These are phyloP conservation scores for Torulaspora delbrueckii DNA, from an alignment of 805 yeast species.

Conservation along the genomic window DNA sequence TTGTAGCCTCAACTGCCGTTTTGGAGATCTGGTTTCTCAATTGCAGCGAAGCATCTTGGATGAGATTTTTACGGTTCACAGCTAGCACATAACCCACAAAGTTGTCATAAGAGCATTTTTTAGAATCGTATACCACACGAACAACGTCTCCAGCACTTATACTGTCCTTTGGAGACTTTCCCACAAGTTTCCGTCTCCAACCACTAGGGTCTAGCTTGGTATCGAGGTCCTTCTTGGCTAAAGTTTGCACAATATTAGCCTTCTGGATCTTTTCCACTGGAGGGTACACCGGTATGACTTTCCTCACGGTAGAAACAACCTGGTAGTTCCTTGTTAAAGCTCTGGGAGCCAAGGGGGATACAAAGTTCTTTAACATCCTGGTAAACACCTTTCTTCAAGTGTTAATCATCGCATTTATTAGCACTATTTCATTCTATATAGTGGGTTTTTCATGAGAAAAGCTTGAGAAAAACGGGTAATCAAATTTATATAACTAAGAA, in stretches of 20 bases:
- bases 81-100: constrained; percentile 78
- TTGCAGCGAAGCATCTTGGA: constrained; percentile 61
- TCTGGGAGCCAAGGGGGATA: not conserved
- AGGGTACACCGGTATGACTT: constrained; percentile 32
- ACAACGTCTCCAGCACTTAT: constrained; percentile 80
- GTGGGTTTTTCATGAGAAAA: not conserved
- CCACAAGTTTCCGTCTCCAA: constrained; percentile 53
- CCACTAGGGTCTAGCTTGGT: constrained; percentile 68
- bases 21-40: constrained; percentile 78
- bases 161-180: constrained; percentile 42
- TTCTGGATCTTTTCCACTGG: constrained; percentile 18
- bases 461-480: constrained; percentile 1
- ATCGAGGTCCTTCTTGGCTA: constrained; percentile 42
- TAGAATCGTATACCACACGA: constrained; percentile 61
- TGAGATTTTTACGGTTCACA: constrained; percentile 60
- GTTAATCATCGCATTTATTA: not conserved
- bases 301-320: constrained; percentile 17
- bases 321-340: constrained; percentile 14
- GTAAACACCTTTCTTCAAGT: not conserved
- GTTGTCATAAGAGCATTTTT: constrained; percentile 50
- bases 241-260: constrained; percentile 7
- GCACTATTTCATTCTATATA: not conserved
- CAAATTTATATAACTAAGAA: too few species aligned
- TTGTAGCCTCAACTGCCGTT: constrained; percentile 79
- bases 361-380: constrained; percentile 5